Percentiles rank a stretch among this genome's conserved stretches.
phyloP scores from a whole-genome alignment of 257 asterid genomes.

The Jaltomata sinuosa region DNA sequence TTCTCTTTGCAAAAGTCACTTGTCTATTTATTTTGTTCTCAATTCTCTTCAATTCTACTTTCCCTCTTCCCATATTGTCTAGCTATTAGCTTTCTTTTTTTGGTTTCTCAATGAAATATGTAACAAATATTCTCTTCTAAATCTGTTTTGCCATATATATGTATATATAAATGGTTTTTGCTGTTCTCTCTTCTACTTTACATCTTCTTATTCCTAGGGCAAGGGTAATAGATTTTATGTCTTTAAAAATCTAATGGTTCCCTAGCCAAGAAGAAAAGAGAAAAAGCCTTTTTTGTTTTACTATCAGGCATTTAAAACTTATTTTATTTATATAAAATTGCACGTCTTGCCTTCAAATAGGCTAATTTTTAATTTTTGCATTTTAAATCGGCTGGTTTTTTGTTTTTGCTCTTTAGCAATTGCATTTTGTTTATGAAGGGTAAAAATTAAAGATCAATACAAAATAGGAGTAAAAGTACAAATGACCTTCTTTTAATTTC shows the following conservation, averaged over 20 bases:
- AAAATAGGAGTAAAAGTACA: no score
- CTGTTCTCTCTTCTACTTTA: not conserved
- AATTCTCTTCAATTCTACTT: conserved; percentile 60
- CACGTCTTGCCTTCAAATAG: no score
- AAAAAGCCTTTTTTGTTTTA: not conserved
- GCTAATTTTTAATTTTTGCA: no score
- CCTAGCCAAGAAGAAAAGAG: not conserved
- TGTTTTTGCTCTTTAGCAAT: no score
- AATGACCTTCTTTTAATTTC: not conserved
- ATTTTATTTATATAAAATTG: no score
- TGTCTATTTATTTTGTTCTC: conserved; percentile 71
- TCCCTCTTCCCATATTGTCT: conserved; percentile 55
- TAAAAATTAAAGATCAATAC: no score
- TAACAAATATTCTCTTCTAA: not conserved
- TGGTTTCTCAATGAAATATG: not conserved
- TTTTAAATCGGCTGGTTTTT: no score
- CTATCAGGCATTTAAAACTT: no score
- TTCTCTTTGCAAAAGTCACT: conserved; percentile 61
- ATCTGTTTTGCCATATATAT: conserved; percentile 14
- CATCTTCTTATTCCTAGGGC: conserved; percentile 5
- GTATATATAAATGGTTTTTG: not conserved
- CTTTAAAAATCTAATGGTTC: not conserved
- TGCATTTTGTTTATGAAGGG: no score
- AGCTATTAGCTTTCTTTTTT: not conserved
- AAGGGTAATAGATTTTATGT: not conserved